These are phyloP conservation scores for Neofusicoccum sp. DNA, from an alignment of 2,329 filamentous ascomycete species.

Conservation along the genomic window DNA sequence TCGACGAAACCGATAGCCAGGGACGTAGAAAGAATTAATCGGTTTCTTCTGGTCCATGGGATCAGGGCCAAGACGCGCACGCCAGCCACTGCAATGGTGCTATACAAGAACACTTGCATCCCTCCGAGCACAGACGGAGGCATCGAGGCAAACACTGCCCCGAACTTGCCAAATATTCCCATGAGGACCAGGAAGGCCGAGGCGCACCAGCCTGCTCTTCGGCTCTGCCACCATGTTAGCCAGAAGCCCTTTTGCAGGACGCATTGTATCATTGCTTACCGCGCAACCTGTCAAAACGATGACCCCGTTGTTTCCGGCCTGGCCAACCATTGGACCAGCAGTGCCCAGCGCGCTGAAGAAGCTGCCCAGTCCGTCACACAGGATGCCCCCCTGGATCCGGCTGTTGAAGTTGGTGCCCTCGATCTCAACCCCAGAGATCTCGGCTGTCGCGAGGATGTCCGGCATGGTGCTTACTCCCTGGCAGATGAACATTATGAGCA, in stretches of 20 bases:
- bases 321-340: slow-evolving; percentile 30
- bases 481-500: slow-evolving; percentile 32
- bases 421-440: slow-evolving; percentile 28
- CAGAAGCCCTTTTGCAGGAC: not conserved
- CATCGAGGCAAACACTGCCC: slow-evolving; percentile 31
- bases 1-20: slow-evolving; percentile 36
- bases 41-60: slow-evolving; percentile 28
- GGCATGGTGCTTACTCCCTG: slow-evolving; percentile 39
- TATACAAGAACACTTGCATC: slow-evolving; percentile 41
- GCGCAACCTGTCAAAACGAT: slow-evolving; percentile 30
- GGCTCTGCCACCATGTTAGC: not conserved
- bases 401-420: slow-evolving; percentile 30
- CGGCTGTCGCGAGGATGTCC: slow-evolving; percentile 30
- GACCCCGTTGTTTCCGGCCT: slow-evolving; percentile 32
- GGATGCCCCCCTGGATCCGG: slow-evolving; percentile 28
- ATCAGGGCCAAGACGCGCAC: slow-evolving; percentile 30
- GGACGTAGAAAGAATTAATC: slow-evolving; percentile 29
- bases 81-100: slow-evolving; percentile 29
- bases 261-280: slow-evolving; percentile 8
- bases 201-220: slow-evolving; percentile 31
- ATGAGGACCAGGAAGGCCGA: slow-evolving; percentile 29
- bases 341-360: slow-evolving; percentile 30
- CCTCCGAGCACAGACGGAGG: slow-evolving; percentile 44
- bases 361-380: slow-evolving; percentile 30
- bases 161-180: slow-evolving; percentile 31